These are phyloP conservation scores for Fusarium chuoi DNA, from an alignment of 2,329 filamentous ascomycete species.

Conservation along the genomic window DNA sequence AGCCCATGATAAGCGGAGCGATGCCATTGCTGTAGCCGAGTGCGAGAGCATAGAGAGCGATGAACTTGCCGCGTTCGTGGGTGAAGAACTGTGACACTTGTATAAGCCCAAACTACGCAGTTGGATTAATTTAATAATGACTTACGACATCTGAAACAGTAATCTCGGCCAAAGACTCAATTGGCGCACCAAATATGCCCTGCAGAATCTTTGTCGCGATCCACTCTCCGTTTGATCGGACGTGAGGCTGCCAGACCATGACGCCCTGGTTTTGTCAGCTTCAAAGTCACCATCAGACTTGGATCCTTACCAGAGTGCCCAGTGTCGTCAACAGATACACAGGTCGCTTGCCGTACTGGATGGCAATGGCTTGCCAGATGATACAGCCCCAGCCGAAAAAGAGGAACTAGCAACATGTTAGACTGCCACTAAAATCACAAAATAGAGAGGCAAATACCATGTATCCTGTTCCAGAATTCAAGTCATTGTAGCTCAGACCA, in stretches of 20 bases:
- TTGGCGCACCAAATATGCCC: not conserved
- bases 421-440: rapidly evolving
- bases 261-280: not conserved
- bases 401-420: not conserved
- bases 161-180: not conserved
- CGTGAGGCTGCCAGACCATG: not conserved
- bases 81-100: not conserved
- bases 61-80: not conserved
- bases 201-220: not conserved
- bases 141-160: not conserved
- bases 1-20: not conserved
- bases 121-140: rapidly evolving
- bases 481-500: not conserved
- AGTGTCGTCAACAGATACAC: not conserved
- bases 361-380: not conserved
- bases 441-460: not conserved
- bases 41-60: not conserved
- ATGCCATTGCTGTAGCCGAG: not conserved
- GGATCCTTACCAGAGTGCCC: not conserved
- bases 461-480: not conserved
- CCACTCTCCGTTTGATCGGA: not conserved
- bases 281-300: rapidly evolving
- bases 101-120: rapidly evolving
- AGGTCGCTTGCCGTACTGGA: not conserved
- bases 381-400: not conserved